Evolutionary conservation across 495 filamentous ascomycete species (phyloP), one percentile per base, ranked within the genome.

Genomic region (Penicillium cosmopolitanum): DNA sequence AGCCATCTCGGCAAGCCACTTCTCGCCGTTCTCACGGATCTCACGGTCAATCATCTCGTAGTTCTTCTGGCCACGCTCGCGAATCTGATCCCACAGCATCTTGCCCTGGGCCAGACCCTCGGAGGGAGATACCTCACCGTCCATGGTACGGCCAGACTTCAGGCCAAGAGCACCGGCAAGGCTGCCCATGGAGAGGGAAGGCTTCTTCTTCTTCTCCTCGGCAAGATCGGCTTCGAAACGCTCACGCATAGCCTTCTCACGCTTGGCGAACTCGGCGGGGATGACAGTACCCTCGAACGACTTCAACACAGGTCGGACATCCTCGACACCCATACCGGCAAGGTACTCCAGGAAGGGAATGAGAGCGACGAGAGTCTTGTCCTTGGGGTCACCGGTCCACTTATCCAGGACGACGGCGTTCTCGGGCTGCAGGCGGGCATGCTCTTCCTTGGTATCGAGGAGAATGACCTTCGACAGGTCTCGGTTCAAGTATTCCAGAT

Each of bases 261-360:
- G 87, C 50, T 85, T 83, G 25, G 92, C 87, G 60, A 96, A 98
- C 68, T 98, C 95, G 5, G 83, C 81, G 16, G 95, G 91, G 58
- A 98, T 96, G 64, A 89, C 77, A 56, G 83, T 87, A 60, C 93
- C 93, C 44, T 93, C 85, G 69, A 96, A 98, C 5, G 90, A 93
- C 67, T 91, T 89, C 69, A 98, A 77, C 18, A 95, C 87, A 38
- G 87, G 82, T 21, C 95, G 88, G 18, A 93, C 89, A 64, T 98
- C 96, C 25, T 83, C 79, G 61, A 89, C 88, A 53, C 89, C 87
- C 91, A 98, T 96, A n/a, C 91, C 90, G 52, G 91, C 90, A 58
- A 98, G 84, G 73, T 96, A 97, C 77, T 98, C 95, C 31, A 98
- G 85, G 85, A 98, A 96, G 9, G 96, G 94, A 44, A 98, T 94